These are phyloP conservation scores for Mycothermus thermophilus DNA, from an alignment of 495 filamentous ascomycete species.

Conservation along the genomic window DNA sequence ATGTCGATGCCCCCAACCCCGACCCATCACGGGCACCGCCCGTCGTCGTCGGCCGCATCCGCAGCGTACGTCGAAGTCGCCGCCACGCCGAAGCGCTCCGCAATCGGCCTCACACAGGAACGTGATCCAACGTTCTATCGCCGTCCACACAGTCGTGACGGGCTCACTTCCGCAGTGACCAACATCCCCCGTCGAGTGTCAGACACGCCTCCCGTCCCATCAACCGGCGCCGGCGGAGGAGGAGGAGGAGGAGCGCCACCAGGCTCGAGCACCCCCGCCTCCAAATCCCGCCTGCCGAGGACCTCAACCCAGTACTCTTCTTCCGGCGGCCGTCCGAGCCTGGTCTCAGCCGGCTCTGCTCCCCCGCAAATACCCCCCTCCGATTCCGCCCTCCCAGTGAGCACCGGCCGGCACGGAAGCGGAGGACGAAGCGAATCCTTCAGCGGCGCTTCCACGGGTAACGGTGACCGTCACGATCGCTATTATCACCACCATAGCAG, in stretches of 20 bases:
- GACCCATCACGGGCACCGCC: constrained; percentile 20
- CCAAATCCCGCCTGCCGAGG: constrained; percentile 25
- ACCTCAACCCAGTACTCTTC: constrained; percentile 19
- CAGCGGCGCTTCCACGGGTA: too few relatives aligned
- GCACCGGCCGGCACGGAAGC: neutral
- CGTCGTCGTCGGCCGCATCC: constrained; percentile 21
- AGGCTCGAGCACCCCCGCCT: neutral
- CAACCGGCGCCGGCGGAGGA: constrained; percentile 5
- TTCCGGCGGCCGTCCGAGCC: constrained; percentile 14
- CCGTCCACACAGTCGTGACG: constrained; percentile 31
- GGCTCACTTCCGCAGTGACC: constrained; percentile 13
- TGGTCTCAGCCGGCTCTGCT: constrained; percentile 10
- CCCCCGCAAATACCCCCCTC: constrained; percentile 1
- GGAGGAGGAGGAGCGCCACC: too few relatives aligned
- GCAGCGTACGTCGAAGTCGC: constrained; percentile 32
- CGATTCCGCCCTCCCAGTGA: neutral
- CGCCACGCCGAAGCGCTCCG: constrained; percentile 30
- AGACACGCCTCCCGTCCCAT: constrained; percentile 8
- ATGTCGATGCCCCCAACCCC: constrained; percentile 36
- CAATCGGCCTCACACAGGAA: constrained; percentile 24
- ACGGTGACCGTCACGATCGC: too few relatives aligned
- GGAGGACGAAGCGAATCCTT: constrained; percentile 1
- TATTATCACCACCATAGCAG: too few relatives aligned
- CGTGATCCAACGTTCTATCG: constrained; percentile 28
- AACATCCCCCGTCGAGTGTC: constrained; percentile 29